Base-by-base conservation (phyloP, 1,284 basidiomycete species). In the Marasmius sp. region DNA sequence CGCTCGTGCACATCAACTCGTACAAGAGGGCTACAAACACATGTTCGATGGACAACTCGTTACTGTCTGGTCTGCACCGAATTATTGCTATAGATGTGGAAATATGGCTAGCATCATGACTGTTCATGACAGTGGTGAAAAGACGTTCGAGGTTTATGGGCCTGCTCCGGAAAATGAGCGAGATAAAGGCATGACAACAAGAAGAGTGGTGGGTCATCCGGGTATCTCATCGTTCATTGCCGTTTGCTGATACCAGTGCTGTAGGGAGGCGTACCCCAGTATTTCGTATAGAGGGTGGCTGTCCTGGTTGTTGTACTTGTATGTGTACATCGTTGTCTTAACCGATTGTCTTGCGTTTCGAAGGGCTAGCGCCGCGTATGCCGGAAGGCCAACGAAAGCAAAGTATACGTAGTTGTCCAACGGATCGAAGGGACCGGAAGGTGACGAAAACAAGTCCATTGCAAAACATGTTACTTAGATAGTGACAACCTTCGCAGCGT, bases 31-130 rank as follows among this genome's bases (percentile, higher is more conserved):
- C 0, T 97, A 91, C 82, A 98, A 98, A 77, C 91, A 96, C 76
- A 97, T 98, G 95, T 98, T 98, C 69, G 93, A 97, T 72, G 87
- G 92, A 64, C 82, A 88, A 60, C 89, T 99, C 39, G 97, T 98
- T 0, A 99, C 97, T 0, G 97, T 99, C 6, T 99, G 97, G 97
- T 92, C 89, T 1, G 97, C 97, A 34, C 97, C 97, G 16, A 99
- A 99, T 74, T 99, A 95, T 74, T 95, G 93, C 72, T 95, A 95
- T 71, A 84, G 93, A 14, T 80, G 78, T 51, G 92, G 93, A 47
- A 93, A 94, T 65, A 79, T 89, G 78, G 92, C 93, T 0, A 87
- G 85, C 45, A 92, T 94, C 65, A 75, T 91, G 72, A 90, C 85
- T 1, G 83, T 93, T 60, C 80, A 83, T 54, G 89, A 89, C 67